Conservation (phyloP, 2,329 filamentous ascomycete genomes). For the Neopestalotiopsis clavispora region DNA sequence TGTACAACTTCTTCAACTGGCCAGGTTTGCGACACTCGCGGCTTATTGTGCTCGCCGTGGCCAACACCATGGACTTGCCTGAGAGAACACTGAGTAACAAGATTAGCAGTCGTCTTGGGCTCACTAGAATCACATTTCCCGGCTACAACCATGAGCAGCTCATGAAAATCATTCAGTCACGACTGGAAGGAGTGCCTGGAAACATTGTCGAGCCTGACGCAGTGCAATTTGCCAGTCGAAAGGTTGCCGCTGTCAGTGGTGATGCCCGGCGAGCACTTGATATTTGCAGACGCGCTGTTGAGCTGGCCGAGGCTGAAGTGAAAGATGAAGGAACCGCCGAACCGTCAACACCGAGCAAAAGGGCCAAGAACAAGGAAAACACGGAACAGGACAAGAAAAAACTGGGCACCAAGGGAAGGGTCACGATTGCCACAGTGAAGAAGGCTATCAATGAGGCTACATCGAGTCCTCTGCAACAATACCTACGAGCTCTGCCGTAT, state of each 20-base stretch:
- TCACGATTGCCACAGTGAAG: slow-evolving; percentile 93
- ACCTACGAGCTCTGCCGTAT: slow-evolving; percentile 81
- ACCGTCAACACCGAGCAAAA: slow-evolving; percentile 68
- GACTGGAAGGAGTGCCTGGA: slow-evolving; percentile 84
- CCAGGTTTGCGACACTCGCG: slow-evolving; percentile 88
- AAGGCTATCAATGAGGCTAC: slow-evolving; percentile 95
- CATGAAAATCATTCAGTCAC: slow-evolving; percentile 96
- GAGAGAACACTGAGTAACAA: slow-evolving; percentile 98
- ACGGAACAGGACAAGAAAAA: slow-evolving; percentile 37
- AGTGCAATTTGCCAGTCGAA: slow-evolving; percentile 93
- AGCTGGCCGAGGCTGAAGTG: slow-evolving; percentile 82
- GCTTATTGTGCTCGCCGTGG: slow-evolving; percentile 94
- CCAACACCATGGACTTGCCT: slow-evolving; percentile 98
- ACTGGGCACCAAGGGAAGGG: slow-evolving; percentile 56
- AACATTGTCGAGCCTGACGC: slow-evolving; percentile 92
- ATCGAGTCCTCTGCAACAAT: slow-evolving; percentile 88
- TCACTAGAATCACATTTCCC: slow-evolving; percentile 95
- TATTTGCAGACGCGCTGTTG: slow-evolving; percentile 92
- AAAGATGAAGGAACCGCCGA: slow-evolving; percentile 44
- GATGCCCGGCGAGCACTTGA: slow-evolving; percentile 92
- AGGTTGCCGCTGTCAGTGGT: slow-evolving; percentile 94
- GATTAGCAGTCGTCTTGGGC: slow-evolving; percentile 87
- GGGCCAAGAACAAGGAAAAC: slow-evolving; percentile 31
- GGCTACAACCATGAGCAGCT: slow-evolving; percentile 97
- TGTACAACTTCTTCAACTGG: slow-evolving; percentile 99